phyloP scores from a whole-genome alignment of 495 filamentous ascomycete genomes.

The Hyaloscypha variabilis region DNA sequence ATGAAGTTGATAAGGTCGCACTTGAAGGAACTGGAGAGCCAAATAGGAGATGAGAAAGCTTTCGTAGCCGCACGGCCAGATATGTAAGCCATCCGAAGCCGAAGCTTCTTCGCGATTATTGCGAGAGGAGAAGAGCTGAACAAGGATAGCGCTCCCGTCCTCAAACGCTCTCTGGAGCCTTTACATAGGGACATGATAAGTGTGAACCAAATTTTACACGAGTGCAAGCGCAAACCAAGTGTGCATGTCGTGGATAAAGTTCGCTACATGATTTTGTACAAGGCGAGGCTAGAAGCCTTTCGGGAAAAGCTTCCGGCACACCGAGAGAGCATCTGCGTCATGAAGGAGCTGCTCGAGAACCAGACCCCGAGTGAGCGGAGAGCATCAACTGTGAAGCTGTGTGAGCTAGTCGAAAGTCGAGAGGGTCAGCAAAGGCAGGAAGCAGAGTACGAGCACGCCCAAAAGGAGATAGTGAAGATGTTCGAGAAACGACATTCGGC shows the following conservation, averaged over 20 bases:
- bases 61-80: slow-evolving; percentile 8
- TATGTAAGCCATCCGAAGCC: background rate
- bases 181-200: slow-evolving; percentile 7
- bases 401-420: background rate
- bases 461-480: background rate
- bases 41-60: slow-evolving; percentile 12
- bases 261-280: slow-evolving; percentile 4
- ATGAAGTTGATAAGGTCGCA: slow-evolving; percentile 12
- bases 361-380: background rate
- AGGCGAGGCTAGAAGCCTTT: slow-evolving; percentile 6
- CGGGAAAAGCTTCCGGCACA: slow-evolving; percentile 7
- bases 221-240: slow-evolving; percentile 11
- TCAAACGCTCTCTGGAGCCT: slow-evolving; percentile 9
- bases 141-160: slow-evolving; percentile 3
- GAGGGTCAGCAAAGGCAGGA: background rate
- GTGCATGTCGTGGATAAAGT: slow-evolving; percentile 15
- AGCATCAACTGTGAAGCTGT: background rate
- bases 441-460: background rate
- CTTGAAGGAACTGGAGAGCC: slow-evolving; percentile 3
- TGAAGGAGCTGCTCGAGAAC: background rate
- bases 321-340: slow-evolving; percentile 11
- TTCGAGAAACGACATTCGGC: background rate
- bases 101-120: background rate
- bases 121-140: background rate
- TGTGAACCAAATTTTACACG: slow-evolving; percentile 5